These are phyloP conservation scores for Selenicereus undatus DNA, from an alignment of 148 eudicot species.

Conservation along the genomic window DNA sequence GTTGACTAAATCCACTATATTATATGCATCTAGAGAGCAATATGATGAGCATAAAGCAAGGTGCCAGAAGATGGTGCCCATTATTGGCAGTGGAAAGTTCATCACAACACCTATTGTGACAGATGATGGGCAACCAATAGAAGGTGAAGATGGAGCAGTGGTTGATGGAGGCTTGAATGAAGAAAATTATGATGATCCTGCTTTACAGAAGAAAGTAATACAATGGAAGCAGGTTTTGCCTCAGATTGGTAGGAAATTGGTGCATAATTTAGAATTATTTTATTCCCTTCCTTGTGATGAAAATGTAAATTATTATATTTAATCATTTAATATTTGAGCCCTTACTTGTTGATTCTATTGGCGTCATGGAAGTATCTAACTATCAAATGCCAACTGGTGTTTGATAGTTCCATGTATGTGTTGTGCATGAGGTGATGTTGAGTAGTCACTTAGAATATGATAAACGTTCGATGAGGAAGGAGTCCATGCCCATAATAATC, in stretches of 20 bases:
- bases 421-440: not conserved
- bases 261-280: constrained; percentile 14
- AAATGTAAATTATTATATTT: not conserved
- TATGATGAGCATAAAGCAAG: constrained; percentile 77
- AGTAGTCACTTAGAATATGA: not conserved
- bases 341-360: not conserved
- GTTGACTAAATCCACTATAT: constrained; percentile 21
- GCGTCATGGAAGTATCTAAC: not conserved
- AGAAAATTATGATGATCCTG: constrained; percentile 27
- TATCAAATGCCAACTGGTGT: too few relatives aligned
- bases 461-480: not conserved
- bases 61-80: constrained; percentile 80
- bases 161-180: constrained; percentile 9
- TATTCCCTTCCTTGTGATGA: not conserved
- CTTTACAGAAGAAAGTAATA: constrained; percentile 48
- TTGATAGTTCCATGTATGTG: too few relatives aligned
- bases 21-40: constrained; percentile 59
- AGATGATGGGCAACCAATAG: constrained; percentile 64
- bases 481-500: not conserved
- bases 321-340: not conserved
- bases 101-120: constrained; percentile 54
- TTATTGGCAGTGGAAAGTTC: constrained; percentile 70
- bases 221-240: constrained; percentile 83
- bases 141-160: constrained; percentile 26
- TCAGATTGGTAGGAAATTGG: constrained; percentile 76